Evolutionary conservation across 1,284 basidiomycete species (phyloP), one percentile per base, ranked within the genome.

Genomic region (Tilletia walkeri): DNA sequence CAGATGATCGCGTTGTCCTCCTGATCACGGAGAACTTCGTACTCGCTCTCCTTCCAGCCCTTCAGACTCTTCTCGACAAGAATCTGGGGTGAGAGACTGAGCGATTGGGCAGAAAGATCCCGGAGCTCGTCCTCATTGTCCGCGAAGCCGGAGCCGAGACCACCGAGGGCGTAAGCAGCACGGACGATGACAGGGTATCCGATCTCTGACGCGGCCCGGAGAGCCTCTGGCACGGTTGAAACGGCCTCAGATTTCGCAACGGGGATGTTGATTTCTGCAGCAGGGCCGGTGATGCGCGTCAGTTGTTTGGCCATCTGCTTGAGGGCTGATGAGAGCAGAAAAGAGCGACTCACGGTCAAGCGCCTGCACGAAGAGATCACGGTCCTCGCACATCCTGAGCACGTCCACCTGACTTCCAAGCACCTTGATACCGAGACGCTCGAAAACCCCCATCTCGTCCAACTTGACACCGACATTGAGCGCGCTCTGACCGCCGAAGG

Each of bases 31-130:
- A 99, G 95, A 70, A 99, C 96, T 85, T 99, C 96, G 82, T 99
- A 99, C 86, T 99, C 96, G 78, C 97, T 88, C 86, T 99, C 96
- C 85, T 99, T 99, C 96, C 96, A 99, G 63, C 96, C 96, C 86
- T 98, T 98, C 90, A 99, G 92, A 80, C 92, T 94, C 78, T 94
- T 92, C 85, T 99, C 96, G 78, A 99, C 95, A 70, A 99, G 88
- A 65, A 99, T 93, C 85, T 99, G 96, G 65, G 96, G 96, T 78
- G 90, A 92, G 48, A 98, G 87, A 83, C 90, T 91, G 72, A 99
- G 88, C 82, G 91, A 90, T 85, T 92, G 95, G 49, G 96, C 95
- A 68, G 93, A 89, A 30, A 99, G 87, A 85, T 99, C 95, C 70
- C 94, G 91, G 70, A 99, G 87, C 86, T 99, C 95, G 75, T 98